Base-by-base conservation (phyloP, 2,329 filamentous ascomycete genomes). In the Trichoderma koningiopsis region DNA sequence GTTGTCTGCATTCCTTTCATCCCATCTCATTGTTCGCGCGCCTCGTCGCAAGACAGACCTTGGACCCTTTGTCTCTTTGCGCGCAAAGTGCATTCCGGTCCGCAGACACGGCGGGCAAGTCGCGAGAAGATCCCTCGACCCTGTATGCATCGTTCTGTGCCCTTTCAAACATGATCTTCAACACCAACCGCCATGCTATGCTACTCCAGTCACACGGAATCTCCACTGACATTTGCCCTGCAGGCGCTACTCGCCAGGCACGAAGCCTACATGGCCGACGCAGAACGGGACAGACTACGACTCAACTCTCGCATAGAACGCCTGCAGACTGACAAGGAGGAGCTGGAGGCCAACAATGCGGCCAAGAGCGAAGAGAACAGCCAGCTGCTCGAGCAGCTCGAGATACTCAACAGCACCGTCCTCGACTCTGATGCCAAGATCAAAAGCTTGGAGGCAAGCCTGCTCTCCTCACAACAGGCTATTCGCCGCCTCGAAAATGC, bases 261-360 rank as follows among this genome's bases (percentile, higher is more conserved):
- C 87, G 94, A 98, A 84, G 89, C 92, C 70, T 97, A 97, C 81
- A 95, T 97, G 86, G 91, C 91, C 74, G 93, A 97, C 79, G 93
- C 94, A 70, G 94, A 97, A 83, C 89, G 89, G 74, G 94, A 97
- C 78, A 92, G 94, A 71, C 83, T 85, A 71, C 88, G 90, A 71
- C 89, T 97, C 81, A 86, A 88, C 56, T 80, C 83, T 58, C 92
- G 88, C 71, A 94, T 97, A 77, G 90, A 92, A 74, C 86, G 86
- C 72, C 85, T 99, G 64, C 93, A 97, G 81, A 81, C 81, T 75
- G 87, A 89, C 74, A 97, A 97, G 81, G 85, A 83, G 75, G 83
- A 88, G 70, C 87, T 96, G 71, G 92, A 97, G 80, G 84, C 85
- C 53, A 87, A 88, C 75, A 99, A 98, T 81, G 89, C 89, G 67